A percentile compares a stretch with the other conserved stretches of the same genome.
These are phyloP conservation scores for Pyrus hybrid DNA, from an alignment of 331 rosid genomes.

Conservation along the genomic window DNA sequence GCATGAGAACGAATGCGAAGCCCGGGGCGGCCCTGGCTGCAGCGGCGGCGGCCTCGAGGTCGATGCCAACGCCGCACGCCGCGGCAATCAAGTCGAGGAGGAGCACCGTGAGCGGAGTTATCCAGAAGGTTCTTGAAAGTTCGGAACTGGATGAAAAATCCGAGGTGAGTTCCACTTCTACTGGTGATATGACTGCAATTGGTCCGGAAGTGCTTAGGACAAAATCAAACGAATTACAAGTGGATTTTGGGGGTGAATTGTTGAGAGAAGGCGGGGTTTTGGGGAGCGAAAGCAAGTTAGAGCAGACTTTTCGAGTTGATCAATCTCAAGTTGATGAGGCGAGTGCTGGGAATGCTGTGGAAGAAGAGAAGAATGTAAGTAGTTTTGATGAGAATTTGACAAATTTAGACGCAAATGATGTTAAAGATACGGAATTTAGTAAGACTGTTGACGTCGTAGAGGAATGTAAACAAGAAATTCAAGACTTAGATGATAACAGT, in stretches of 20 bases:
- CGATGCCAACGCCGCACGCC: slow-evolving; percentile 74
- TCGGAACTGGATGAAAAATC: slow-evolving; percentile 31
- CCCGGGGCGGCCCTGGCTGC: slow-evolving; percentile 97
- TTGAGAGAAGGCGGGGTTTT: slow-evolving; percentile 18
- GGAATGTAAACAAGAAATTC: slow-evolving; percentile 20
- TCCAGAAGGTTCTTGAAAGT: slow-evolving; percentile 23
- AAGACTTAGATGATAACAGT: slow-evolving; percentile 16
- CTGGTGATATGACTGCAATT: slow-evolving; percentile 20
- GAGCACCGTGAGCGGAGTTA: slow-evolving; percentile 27
- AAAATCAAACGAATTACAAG: slow-evolving; percentile 21
- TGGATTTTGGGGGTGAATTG: slow-evolving; percentile 11
- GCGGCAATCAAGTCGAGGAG: slow-evolving; percentile 78
- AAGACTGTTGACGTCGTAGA: slow-evolving; percentile 13
- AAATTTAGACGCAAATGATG: slow-evolving; percentile 2
- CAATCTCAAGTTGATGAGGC: slow-evolving; percentile 12
- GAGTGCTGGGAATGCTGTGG: slow-evolving; percentile 11
- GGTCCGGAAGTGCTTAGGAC: not conserved
- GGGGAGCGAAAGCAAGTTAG: slow-evolving; percentile 25
- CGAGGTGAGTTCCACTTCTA: slow-evolving; percentile 31
- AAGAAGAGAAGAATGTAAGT: slow-evolving; percentile 25
- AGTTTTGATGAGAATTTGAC: slow-evolving; percentile 23
- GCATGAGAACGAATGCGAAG: slow-evolving; percentile 71
- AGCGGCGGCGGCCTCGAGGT: slow-evolving; percentile 86
- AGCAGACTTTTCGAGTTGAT: not conserved
- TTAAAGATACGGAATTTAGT: slow-evolving; percentile 7